A percentile compares a stretch with the other conserved stretches of the same genome.
Conservation (phyloP, 139 green algal species). For the Chlamydomonas sp. region DNA sequence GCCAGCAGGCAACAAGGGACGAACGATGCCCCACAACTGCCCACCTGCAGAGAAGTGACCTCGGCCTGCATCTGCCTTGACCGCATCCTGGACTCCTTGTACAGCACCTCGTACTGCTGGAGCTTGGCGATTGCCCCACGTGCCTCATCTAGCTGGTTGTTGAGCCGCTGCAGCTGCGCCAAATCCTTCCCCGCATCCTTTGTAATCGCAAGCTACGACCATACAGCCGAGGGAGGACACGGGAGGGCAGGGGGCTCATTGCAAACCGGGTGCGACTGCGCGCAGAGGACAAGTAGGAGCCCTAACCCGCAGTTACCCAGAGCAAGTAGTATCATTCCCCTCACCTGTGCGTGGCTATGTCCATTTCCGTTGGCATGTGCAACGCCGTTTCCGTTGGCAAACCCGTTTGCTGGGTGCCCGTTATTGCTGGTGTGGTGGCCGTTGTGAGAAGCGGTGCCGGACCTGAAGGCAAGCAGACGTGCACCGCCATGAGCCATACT, state of each 20-base stretch:
- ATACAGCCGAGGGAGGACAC: not conserved
- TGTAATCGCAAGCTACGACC: not conserved
- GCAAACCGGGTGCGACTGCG: not conserved
- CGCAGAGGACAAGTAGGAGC: too few species aligned
- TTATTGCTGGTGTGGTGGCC: not conserved
- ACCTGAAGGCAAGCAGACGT: too few species aligned
- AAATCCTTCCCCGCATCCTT: not conserved
- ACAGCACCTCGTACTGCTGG: conserved; percentile 31
- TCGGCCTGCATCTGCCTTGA: conserved; percentile 36
- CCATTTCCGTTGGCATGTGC: not conserved
- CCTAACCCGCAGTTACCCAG: too few species aligned
- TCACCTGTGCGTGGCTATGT: not conserved
- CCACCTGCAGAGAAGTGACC: conserved; percentile 20
- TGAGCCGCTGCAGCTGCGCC: conserved; percentile 6
- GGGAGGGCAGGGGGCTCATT: not conserved
- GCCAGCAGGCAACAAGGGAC: too few species aligned
- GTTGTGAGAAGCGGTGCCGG: not conserved
- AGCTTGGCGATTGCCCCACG: conserved; percentile 3
- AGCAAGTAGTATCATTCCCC: too few species aligned
- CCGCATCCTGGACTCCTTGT: conserved; percentile 36
- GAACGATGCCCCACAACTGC: not conserved
- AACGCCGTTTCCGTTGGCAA: not conserved
- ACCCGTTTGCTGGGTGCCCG: not conserved
- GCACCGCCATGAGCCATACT: not conserved
- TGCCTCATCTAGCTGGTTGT: conserved; percentile 14